These are phyloP conservation scores for Plasmodium blacklocki DNA, from an alignment of 169 alveolate genomes.

Conservation along the genomic window DNA sequence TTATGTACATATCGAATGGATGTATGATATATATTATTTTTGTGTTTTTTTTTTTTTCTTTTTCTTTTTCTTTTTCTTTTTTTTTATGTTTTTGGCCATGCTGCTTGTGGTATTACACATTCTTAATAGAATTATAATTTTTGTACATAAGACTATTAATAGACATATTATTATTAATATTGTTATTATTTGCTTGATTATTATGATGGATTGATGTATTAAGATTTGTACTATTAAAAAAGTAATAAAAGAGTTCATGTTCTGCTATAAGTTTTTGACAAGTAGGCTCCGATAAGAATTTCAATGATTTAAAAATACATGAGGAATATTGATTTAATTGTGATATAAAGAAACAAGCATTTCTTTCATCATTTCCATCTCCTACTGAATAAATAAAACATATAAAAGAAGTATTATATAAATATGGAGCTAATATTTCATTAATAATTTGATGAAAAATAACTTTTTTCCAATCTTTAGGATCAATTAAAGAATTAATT, in stretches of 20 bases:
- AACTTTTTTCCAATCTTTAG: conserved; percentile 87
- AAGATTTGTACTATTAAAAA: conserved; percentile 64
- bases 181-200: not conserved
- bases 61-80: not conserved
- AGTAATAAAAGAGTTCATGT: conserved; percentile 84
- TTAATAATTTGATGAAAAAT: conserved; percentile 85
- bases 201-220: not conserved
- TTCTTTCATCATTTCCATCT: conserved; percentile 91
- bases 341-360: conserved; percentile 89
- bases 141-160: not conserved
- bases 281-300: conserved; percentile 88
- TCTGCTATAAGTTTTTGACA: conserved; percentile 85
- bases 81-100: not conserved
- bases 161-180: not conserved
- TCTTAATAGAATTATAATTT: conserved; percentile 4
- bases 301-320: conserved; percentile 88
- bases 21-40: not conserved
- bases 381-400: conserved; percentile 90
- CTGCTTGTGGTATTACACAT: not conserved
- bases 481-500: conserved; percentile 87
- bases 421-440: conserved; percentile 83
- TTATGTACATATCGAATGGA: too few relatives aligned
- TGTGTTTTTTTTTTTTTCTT: not conserved
- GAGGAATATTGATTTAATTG: conserved; percentile 79
- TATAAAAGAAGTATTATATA: conserved; percentile 77